A percentile compares a stretch with the other conserved stretches of the same genome.
Conservation (phyloP, 768 basidiomycete genomes). For the Mycena metata region DNA sequence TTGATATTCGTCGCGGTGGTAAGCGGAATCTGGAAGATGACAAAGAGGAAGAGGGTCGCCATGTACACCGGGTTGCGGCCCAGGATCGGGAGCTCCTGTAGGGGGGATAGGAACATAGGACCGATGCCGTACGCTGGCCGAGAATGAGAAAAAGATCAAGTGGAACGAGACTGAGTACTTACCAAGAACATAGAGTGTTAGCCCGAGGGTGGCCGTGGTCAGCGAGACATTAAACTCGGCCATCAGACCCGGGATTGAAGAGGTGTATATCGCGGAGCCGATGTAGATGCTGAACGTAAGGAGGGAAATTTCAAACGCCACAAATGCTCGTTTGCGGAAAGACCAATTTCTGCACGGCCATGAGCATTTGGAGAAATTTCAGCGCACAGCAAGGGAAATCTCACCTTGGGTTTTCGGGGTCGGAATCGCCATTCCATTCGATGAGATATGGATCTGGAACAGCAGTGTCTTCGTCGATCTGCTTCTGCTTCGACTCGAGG, state of each 20-base stretch:
- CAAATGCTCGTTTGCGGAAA: conserved; percentile 43
- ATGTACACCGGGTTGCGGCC: conserved; percentile 51
- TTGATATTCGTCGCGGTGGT: conserved; percentile 46
- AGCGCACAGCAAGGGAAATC: too few relatives aligned
- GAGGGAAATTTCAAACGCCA: conserved; percentile 47
- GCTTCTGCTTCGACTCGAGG: conserved; percentile 18
- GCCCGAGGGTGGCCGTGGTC: conserved; percentile 46
- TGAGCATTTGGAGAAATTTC: not conserved
- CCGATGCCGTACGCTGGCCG: conserved; percentile 38
- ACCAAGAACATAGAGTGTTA: conserved; percentile 44
- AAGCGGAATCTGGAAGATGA: conserved; percentile 50
- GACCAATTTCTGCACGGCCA: conserved; percentile 47
- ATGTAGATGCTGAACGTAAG: conserved; percentile 50
- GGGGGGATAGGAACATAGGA: conserved; percentile 46
- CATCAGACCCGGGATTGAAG: conserved; percentile 33
- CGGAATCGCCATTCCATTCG: conserved; percentile 45
- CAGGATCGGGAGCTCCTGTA: conserved; percentile 49
- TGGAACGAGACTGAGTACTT: conserved; percentile 17
- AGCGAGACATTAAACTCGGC: conserved; percentile 44
- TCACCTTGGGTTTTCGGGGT: conserved; percentile 44
- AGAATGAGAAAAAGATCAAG: not conserved
- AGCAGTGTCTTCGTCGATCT: conserved; percentile 1
- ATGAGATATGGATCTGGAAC: conserved; percentile 41
- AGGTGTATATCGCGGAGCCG: conserved; percentile 44
- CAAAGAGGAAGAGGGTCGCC: conserved; percentile 46